Percentiles rank a stretch among this genome's conserved stretches.
phyloP scores from a whole-genome alignment of 345 rosid genomes.

The Diplotaxis tenuifolia region DNA sequence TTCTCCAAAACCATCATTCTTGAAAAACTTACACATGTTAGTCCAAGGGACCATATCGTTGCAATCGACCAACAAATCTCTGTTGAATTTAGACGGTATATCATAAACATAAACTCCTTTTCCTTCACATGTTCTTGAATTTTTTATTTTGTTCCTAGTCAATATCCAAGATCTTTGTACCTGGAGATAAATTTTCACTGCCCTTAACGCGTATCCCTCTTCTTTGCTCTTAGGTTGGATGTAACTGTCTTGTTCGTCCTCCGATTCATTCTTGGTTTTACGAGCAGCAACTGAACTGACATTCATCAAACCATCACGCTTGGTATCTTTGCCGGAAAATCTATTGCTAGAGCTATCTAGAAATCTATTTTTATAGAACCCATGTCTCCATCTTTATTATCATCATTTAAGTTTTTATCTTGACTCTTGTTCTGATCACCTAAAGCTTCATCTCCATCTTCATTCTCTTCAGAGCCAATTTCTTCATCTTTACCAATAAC shows the following conservation, averaged over 20 bases:
- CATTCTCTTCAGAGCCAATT: neutral
- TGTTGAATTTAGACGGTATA: conserved; percentile 56
- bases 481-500: neutral
- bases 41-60: neutral
- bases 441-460: neutral
- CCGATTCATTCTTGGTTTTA: neutral
- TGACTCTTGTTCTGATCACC: neutral
- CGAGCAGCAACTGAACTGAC: neutral
- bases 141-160: neutral
- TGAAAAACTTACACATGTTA: conserved; percentile 8
- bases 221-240: conserved; percentile 34
- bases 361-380: conserved; percentile 27
- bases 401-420: neutral
- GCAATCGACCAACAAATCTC: neutral
- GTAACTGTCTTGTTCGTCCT: conserved; percentile 3
- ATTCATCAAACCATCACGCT: neutral
- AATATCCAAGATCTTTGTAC: conserved; percentile 54
- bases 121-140: conserved; percentile 45
- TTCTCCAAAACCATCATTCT: conserved; percentile 9
- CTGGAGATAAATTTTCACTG: conserved; percentile 39
- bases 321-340: neutral
- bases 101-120: conserved; percentile 67
- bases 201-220: conserved; percentile 40
- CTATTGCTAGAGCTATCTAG: neutral
- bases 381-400: neutral